These are phyloP conservation scores for Monosporascus sp. DNA, from an alignment of 2,329 filamentous ascomycete species.

Conservation along the genomic window DNA sequence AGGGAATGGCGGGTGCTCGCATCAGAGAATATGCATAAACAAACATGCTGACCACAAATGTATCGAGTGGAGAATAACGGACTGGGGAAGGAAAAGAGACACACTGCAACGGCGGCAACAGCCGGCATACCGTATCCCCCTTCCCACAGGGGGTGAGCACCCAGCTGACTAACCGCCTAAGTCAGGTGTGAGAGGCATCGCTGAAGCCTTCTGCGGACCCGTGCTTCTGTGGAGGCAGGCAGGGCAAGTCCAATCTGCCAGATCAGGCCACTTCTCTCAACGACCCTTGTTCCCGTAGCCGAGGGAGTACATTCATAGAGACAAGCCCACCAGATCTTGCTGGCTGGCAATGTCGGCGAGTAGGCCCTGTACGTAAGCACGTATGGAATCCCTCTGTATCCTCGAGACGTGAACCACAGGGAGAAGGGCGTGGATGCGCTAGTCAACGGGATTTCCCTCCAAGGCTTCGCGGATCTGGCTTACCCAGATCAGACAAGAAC, in stretches of 20 bases:
- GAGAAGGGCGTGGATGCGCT: neutral
- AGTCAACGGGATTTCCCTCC: neutral
- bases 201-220: neutral
- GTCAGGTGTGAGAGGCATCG: neutral
- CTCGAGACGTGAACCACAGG: neutral
- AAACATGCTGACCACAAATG: neutral
- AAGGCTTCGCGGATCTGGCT: neutral
- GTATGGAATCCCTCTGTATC: neutral
- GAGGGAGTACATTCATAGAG: neutral
- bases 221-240: neutral
- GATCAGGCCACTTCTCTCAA: neutral
- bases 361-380: neutral
- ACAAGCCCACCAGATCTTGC: neutral
- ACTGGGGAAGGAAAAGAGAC: neutral
- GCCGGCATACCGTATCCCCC: neutral
- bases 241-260: neutral
- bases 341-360: neutral
- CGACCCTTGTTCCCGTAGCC: neutral
- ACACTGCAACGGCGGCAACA: neutral
- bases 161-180: neutral
- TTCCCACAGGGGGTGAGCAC: neutral
- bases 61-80: neutral
- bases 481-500: neutral
- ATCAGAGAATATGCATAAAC: neutral
- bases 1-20: neutral